Evolutionary conservation across 768 basidiomycete genomes (phyloP).

Genomic region (Ramaria sp.): DNA sequence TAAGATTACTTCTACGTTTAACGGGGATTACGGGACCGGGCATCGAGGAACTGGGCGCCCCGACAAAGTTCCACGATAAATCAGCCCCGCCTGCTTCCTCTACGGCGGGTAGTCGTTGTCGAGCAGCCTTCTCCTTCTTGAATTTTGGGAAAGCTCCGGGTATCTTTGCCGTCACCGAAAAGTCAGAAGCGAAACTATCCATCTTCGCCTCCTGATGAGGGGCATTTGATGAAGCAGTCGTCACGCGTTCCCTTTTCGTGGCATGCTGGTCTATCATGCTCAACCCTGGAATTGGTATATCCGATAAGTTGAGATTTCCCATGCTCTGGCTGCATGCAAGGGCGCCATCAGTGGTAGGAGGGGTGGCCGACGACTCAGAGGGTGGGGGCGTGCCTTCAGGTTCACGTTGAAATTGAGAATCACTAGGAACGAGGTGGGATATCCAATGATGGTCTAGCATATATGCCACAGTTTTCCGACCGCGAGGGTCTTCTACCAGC

Average conservation of each 20-base stretch:
- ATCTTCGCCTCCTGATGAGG: neutral
- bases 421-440: neutral
- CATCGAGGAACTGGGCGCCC: neutral
- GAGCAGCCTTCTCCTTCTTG: neutral
- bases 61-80: neutral
- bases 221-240: neutral
- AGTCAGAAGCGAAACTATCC: neutral
- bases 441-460: constrained; percentile 80
- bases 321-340: constrained; percentile 3
- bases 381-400: neutral
- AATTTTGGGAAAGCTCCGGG: constrained; percentile 1
- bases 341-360: neutral
- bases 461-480: constrained; percentile 60
- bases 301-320: neutral
- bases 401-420: neutral
- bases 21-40: neutral
- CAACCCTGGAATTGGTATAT: constrained; percentile 6
- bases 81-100: neutral
- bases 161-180: neutral
- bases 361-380: neutral
- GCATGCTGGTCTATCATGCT: neutral
- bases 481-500: constrained; percentile 49
- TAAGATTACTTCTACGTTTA: neutral
- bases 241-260: neutral
- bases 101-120: neutral